Base-by-base conservation (phyloP, 2,329 filamentous ascomycete species). In the Monilinia polystroma region DNA sequence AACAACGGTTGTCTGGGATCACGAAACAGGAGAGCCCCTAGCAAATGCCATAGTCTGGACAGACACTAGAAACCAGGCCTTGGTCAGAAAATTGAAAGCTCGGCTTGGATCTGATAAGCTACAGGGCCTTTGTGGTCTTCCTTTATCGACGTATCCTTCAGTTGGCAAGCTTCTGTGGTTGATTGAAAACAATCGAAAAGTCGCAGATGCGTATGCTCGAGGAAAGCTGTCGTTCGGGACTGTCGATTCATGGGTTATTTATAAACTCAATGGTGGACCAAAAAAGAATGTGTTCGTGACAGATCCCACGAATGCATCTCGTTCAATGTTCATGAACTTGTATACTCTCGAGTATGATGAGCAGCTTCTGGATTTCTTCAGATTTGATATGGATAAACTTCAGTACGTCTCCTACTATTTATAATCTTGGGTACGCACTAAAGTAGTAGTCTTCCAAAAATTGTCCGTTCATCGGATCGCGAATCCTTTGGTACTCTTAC, bases 241-340 rank as follows among this genome's bases (percentile, higher is more conserved):
- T 8, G 88, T 96, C 68, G 93, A 97, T 78, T 86, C 90, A 2
- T 97, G 93, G 93, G 82, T 97, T 67, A 85, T 96, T 64, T 96
- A 92, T 80, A 88, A 89, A 73, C 84, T 97, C 62, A 92, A 96
- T 74, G 92, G 91, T 67, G 89, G 90, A 60, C 82, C 81, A 43
- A 82, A 86, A 68, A 86, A 84, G 63, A 79, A 81, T 66, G 79
- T 93, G 54, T 88, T 91, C 75, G 91, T 96, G 67, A 95, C 93
- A 0, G 93, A 97, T 77, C 87, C 89, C 58, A 92, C 91, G 68
- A 97, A 97, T 77, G 93, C 93, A 26, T 94, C 90, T 64, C 84
- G 93, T 75, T 97, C 93, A 68, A 96, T 96, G 92, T 95, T 97
- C 78, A 93, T 96, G 89, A 92, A 96, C 79, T 83, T 97, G 64